Percentiles rank a stretch among this genome's conserved stretches.
Conservation (phyloP, 345 rosid genomes). For the Eucalyptus pauciflora region DNA sequence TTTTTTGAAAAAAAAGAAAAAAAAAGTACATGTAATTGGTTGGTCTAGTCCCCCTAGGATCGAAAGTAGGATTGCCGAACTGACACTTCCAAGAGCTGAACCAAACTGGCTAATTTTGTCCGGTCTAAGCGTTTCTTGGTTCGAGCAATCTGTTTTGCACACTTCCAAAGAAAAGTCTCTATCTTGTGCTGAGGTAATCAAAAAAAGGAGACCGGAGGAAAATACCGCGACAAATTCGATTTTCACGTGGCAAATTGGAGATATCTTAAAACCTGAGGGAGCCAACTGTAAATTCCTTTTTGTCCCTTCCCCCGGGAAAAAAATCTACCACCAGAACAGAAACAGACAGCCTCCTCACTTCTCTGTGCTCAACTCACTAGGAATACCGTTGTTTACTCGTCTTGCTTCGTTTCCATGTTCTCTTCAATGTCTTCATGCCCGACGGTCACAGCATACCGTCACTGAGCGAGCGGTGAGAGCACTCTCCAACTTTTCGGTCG, state of each 20-base stretch:
- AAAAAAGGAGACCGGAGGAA: not conserved
- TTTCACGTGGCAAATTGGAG: not conserved
- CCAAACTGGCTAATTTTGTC: rapidly evolving
- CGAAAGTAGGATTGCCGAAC: rapidly evolving
- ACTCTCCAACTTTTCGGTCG: not conserved
- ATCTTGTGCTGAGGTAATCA: not conserved
- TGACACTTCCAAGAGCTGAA: rapidly evolving
- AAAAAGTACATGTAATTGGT: too few relatives aligned
- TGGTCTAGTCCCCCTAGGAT: too few relatives aligned
- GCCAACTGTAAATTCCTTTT: not conserved
- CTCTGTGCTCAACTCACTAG: not conserved
- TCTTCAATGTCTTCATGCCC: not conserved
- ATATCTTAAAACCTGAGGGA: not conserved
- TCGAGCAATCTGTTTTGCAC: rapidly evolving
- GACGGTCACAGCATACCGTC: not conserved
- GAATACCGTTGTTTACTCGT: not conserved
- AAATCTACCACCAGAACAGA: not conserved
- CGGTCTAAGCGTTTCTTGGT: rapidly evolving
- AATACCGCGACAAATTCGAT: not conserved
- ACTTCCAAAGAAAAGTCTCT: too few relatives aligned
- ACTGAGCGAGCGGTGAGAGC: not conserved
- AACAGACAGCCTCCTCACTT: not conserved
- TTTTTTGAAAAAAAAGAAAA: too few relatives aligned
- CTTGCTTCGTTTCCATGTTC: not conserved
- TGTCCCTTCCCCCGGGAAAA: not conserved